These are phyloP conservation scores for Coemansia erecta DNA, from an alignment of 192 early-diverging fungal genomes.

Conservation along the genomic window DNA sequence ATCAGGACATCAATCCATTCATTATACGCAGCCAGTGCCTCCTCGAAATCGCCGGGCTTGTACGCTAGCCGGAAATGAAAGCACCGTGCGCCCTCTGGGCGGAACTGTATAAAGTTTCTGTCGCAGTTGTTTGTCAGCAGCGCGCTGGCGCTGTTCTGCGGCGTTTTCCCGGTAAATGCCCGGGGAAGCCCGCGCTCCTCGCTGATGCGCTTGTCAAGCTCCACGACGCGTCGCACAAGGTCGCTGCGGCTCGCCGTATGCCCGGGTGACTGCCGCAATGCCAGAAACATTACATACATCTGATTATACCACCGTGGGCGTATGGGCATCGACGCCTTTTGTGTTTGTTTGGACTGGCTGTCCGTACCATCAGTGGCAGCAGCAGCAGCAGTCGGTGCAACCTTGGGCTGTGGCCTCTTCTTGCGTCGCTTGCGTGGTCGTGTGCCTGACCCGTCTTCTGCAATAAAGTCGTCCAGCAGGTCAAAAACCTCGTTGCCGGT, in stretches of 20 bases:
- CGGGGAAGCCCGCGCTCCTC: slow-evolving; percentile 68
- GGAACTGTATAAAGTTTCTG: slow-evolving; percentile 70
- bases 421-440: slow-evolving; percentile 12
- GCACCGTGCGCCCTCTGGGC: slow-evolving; percentile 62
- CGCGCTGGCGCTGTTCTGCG: slow-evolving; percentile 74
- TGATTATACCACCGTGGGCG: slow-evolving; percentile 88
- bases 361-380: not conserved
- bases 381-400: not conserved
- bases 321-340: no score
- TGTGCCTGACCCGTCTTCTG: slow-evolving; percentile 10
- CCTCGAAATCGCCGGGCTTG: slow-evolving; percentile 75
- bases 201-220: slow-evolving; percentile 75
- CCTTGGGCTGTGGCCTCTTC: not conserved
- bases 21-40: slow-evolving; percentile 65
- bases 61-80: slow-evolving; percentile 80
- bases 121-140: slow-evolving; percentile 76
- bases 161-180: slow-evolving; percentile 87
- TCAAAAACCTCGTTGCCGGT: slow-evolving; percentile 51
- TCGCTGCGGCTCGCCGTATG: slow-evolving; percentile 68
- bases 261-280: slow-evolving; percentile 67
- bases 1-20: slow-evolving; percentile 71
- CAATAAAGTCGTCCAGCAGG: slow-evolving; percentile 38
- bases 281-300: slow-evolving; percentile 80
- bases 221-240: slow-evolving; percentile 71
- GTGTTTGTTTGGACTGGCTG: not conserved